Percentiles rank a stretch among this genome's conserved stretches.
These are phyloP conservation scores for Aureobasidium uvarum DNA, from an alignment of 2,329 filamentous ascomycete species.

Conservation along the genomic window DNA sequence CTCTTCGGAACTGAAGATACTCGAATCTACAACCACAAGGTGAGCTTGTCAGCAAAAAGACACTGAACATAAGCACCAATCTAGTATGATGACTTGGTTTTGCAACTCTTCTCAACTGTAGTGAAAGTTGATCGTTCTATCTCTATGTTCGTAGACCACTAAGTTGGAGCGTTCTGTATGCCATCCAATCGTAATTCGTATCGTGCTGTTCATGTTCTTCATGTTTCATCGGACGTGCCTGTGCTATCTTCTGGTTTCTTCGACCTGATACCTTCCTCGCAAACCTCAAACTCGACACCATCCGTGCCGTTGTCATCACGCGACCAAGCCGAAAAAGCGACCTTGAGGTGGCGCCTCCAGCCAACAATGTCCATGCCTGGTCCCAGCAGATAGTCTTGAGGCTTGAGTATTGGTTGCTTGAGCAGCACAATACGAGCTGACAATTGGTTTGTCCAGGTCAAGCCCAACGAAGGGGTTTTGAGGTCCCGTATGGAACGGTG, in stretches of 20 bases:
- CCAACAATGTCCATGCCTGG: slow-evolving; percentile 50
- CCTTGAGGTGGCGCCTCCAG: slow-evolving; percentile 77
- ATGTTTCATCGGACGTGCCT: neutral
- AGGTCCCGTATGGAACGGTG: slow-evolving; percentile 43
- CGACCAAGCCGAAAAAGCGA: slow-evolving; percentile 84
- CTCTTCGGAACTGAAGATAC: too few relatives aligned
- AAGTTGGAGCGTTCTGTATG: neutral
- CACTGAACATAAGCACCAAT: too few relatives aligned
- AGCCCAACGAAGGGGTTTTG: slow-evolving; percentile 83
- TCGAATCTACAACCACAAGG: too few relatives aligned
- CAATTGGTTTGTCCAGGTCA: slow-evolving; percentile 90
- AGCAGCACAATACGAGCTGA: slow-evolving; percentile 77
- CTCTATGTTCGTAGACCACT: neutral
- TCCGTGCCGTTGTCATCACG: slow-evolving; percentile 48
- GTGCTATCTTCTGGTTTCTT: neutral
- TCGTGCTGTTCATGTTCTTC: neutral
- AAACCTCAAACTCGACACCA: slow-evolving; percentile 73
- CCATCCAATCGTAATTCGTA: neutral
- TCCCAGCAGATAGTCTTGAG: slow-evolving; percentile 43
- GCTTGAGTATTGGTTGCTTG: slow-evolving; percentile 60
- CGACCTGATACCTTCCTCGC: slow-evolving; percentile 56
- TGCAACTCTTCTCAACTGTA: neutral
- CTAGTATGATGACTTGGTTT: neutral
- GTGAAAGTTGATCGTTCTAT: neutral
- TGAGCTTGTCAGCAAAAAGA: too few relatives aligned